A percentile compares a stretch with the other conserved stretches of the same genome.
These are phyloP conservation scores for Rhodomyrtus tomentosa DNA, from an alignment of 345 rosid species.

Conservation along the genomic window DNA sequence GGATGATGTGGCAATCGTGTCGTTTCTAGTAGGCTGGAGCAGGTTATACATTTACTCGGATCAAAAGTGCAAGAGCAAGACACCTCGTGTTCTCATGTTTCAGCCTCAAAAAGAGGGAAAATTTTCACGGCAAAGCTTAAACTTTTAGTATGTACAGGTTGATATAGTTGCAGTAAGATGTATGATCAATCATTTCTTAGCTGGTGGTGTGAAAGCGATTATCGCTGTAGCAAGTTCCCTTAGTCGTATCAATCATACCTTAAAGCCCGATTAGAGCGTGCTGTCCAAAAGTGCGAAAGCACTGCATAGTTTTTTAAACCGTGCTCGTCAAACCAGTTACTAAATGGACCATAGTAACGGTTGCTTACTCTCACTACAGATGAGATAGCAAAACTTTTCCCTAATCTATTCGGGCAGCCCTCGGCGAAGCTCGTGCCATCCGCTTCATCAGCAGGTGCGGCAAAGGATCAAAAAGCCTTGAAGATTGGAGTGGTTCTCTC, in stretches of 20 bases:
- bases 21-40: neutral
- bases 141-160: neutral
- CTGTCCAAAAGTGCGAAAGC: neutral
- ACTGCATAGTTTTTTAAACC: neutral
- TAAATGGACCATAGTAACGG: neutral
- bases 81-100: neutral
- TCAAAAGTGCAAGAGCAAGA: neutral
- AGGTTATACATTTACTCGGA: neutral
- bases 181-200: neutral
- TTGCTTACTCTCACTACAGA: conserved; percentile 16
- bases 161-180: neutral
- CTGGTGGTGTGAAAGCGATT: neutral
- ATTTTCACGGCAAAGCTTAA: neutral
- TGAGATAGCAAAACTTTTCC: conserved; percentile 89
- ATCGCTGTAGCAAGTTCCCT: rapidly evolving
- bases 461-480: conserved; percentile 20
- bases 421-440: conserved; percentile 49
- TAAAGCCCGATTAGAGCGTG: neutral
- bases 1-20: neutral
- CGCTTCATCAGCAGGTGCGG: neutral
- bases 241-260: neutral
- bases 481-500: conserved; percentile 96
- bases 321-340: neutral
- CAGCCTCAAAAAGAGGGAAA: neutral
- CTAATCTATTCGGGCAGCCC: conserved; percentile 78